A percentile compares a stretch with the other conserved stretches of the same genome.
Evolutionary conservation across 2,329 filamentous ascomycete species (phyloP).

Genomic region (Hypoxylon sp.): DNA sequence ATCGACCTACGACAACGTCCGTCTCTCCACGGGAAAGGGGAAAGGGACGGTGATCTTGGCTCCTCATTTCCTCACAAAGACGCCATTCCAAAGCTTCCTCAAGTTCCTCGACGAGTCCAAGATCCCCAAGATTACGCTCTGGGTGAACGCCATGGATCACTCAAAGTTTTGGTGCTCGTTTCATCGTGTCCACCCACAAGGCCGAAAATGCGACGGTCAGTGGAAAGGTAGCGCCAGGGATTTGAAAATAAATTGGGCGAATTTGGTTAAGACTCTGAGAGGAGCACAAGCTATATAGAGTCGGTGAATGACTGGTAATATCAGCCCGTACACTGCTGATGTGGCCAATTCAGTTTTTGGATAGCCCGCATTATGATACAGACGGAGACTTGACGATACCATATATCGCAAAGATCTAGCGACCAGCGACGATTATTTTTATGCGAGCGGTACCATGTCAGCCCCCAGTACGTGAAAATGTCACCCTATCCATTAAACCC

Average conservation of each 20-base stretch:
- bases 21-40: slow-evolving; percentile 25
- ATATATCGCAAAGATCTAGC: background rate
- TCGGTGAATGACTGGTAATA: slow-evolving; percentile 10
- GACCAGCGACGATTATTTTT: too few relatives aligned
- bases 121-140: slow-evolving; percentile 37
- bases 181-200: slow-evolving; percentile 41
- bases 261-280: slow-evolving; percentile 37
- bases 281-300: slow-evolving; percentile 29
- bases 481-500: too few relatives aligned
- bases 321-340: background rate
- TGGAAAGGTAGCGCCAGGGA: slow-evolving; percentile 42
- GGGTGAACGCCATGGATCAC: slow-evolving; percentile 45
- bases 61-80: slow-evolving; percentile 45
- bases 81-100: slow-evolving; percentile 50
- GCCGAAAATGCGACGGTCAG: slow-evolving; percentile 41
- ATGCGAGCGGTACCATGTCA: too few relatives aligned
- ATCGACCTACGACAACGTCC: slow-evolving; percentile 34
- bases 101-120: slow-evolving; percentile 42
- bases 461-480: too few relatives aligned
- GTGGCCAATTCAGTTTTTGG: background rate
- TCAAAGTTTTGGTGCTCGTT: slow-evolving; percentile 49
- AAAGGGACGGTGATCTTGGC: slow-evolving; percentile 34
- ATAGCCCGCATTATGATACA: background rate
- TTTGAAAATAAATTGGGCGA: slow-evolving; percentile 43
- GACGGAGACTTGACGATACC: background rate